Conservation (phyloP, 2,329 filamentous ascomycete species). For the Pestalotiopsis sp. region DNA sequence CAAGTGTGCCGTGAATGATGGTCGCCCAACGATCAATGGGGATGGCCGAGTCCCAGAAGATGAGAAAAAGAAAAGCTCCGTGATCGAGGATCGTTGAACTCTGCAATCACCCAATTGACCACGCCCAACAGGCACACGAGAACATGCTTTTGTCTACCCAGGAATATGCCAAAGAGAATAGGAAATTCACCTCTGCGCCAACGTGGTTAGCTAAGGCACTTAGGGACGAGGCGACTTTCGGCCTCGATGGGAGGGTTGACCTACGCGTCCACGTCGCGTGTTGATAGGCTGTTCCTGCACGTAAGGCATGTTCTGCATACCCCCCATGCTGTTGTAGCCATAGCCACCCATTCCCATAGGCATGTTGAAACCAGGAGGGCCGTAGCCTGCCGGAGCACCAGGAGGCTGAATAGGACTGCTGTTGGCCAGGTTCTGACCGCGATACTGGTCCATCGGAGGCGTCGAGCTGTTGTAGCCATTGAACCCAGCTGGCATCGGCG, state of each 20-base stretch:
- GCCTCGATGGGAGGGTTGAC: constrained; percentile 39
- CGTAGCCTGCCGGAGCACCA: constrained; percentile 32
- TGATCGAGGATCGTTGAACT: background rate
- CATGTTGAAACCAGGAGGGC: constrained; percentile 35
- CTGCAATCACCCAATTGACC: background rate
- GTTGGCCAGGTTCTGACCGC: constrained; percentile 52
- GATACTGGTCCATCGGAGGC: constrained; percentile 58
- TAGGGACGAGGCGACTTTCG: constrained; percentile 34
- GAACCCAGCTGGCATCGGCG: constrained; percentile 57
- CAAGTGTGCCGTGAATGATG: background rate
- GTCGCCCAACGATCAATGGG: background rate
- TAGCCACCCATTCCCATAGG: constrained; percentile 33
- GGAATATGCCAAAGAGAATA: constrained; percentile 5
- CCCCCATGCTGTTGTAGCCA: constrained; percentile 44
- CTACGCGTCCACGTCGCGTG: constrained; percentile 61
- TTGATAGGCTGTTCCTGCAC: constrained; percentile 60
- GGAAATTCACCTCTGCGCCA: constrained; percentile 30
- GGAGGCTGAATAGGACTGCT: constrained; percentile 54
- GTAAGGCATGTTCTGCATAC: constrained; percentile 54
- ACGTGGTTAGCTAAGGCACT: constrained; percentile 27
- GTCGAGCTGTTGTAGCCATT: constrained; percentile 52
- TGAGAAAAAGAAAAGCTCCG: constrained; percentile 2
- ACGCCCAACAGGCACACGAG: background rate
- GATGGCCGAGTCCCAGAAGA: background rate
- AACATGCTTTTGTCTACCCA: constrained; percentile 8